Evolutionary conservation across 768 basidiomycete species (phyloP), one percentile per base, ranked within the genome.

Genomic region (Mycena vulgaris): DNA sequence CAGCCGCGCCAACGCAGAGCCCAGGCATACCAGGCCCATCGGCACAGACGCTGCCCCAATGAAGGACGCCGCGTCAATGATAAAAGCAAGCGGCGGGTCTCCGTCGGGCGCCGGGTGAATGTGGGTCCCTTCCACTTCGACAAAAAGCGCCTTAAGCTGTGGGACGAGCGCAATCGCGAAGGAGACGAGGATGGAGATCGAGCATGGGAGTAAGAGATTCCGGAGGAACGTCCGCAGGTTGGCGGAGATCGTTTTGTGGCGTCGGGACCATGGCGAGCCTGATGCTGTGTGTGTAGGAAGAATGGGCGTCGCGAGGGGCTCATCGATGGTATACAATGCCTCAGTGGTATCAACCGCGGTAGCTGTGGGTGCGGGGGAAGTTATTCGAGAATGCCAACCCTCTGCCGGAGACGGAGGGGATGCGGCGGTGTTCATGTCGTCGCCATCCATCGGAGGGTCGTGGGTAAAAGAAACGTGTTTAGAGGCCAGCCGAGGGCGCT

Each of bases 41-140:
- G 92, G 92, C 0, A 93, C 88, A 5, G 88, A 87, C 1, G 90
- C 91, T 1, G 78, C 86, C 0, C 92, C 91, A 40, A 92, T 83
- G 72, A 93, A 93, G 1, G 80, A 78, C 0, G 87, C 79, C 0
- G 88, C 86, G 63, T 91, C 89, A 63, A 90, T 74, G 40, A 93
- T 49, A 69, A 93, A 86, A 0, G 89, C 85, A 21, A 93, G 87
- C 0, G 92, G 92, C 1, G 92, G 91, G 68, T 87, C 83, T 0
- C 91, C 91, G 71, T 93, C 92, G 0, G 92, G 92, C 0, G 90
- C 89, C 27, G 80, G 51, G 5, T 85, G 84, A 62, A 87, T 89
- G 39, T 79, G 70, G 1, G 82, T 79, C 1, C 83, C 83, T 1
- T 84, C 79, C 4, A 89, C 82, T 16, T 74, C 75, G 2, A 90